Conservation (phyloP, 2,329 filamentous ascomycete species). For the Cladosporium sphaerospermum region DNA sequence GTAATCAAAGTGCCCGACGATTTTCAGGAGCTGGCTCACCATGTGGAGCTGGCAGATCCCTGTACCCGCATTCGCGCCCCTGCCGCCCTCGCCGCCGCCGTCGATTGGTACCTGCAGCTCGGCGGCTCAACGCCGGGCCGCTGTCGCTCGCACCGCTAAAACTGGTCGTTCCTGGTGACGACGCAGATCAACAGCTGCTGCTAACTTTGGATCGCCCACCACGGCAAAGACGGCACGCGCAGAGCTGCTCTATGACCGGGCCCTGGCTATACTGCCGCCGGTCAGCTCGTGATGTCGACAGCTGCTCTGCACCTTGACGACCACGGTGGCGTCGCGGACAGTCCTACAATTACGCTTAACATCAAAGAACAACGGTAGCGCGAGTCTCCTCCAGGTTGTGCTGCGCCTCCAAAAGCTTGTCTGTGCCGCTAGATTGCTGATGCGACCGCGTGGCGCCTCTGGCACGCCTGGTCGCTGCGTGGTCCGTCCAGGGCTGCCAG, state of each 20-base stretch:
- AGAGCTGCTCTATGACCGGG: neutral
- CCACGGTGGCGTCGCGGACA: neutral
- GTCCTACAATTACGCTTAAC: neutral
- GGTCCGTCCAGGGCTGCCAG: neutral
- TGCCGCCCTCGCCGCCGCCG: neutral
- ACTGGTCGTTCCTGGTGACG: conserved; percentile 8
- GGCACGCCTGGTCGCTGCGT: neutral
- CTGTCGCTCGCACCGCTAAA: neutral
- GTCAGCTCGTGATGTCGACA: neutral
- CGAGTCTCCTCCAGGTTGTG: conserved; percentile 3
- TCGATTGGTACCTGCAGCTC: conserved; percentile 1
- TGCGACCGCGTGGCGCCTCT: conserved; percentile 6
- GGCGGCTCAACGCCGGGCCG: conserved; percentile 4
- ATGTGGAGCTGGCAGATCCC: conserved; percentile 10
- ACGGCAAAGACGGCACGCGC: conserved; percentile 1
- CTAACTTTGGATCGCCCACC: neutral
- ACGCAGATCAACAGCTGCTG: neutral
- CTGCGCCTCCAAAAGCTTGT: conserved; percentile 10
- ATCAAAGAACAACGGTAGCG: conserved; percentile 1
- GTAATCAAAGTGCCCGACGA: neutral
- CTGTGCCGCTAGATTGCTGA: conserved; percentile 7
- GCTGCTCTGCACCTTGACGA: neutral
- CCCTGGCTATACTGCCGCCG: neutral
- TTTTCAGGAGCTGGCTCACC: conserved; percentile 3
- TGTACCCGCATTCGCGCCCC: neutral